Evolutionary conservation across 768 basidiomycete genomes (phyloP), one percentile per base, ranked within the genome.

Genomic region (Calocybe cyanea): DNA sequence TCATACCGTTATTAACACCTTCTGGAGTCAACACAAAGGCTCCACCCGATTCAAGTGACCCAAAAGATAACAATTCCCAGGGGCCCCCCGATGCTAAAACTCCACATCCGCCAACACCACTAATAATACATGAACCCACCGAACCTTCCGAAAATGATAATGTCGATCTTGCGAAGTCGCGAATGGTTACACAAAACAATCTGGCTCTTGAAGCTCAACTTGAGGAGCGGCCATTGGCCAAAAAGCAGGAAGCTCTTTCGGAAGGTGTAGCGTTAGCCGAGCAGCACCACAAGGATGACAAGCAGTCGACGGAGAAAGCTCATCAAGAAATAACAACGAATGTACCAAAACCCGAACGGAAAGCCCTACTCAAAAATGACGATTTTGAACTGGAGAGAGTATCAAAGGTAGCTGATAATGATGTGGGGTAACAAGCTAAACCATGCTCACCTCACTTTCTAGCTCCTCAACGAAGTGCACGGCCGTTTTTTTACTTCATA

Each of bases 401-500:
- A n/a, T 75, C 78, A 48, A 77, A 74, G 66, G 93, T 92, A 56
- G 28, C 13, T 31, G n/a, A 39, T 37, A 32, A 24, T 15, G 41
- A 14, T 13, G 10, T 28, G 50, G 36, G n/a, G 37, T 10, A 49
- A 37, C 33, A 3, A 44, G 37, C n/a, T n/a, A 38, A 37, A 41
- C 6, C 6, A 18, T 14, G 31, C 47, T 38, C 24, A 24, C 41
- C 4, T 33, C 9, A 36, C 8, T 9, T 14, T 7, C 32, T 19
- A 96, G 92, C 73, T 98, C n/a, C 68, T 97, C 35, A 75, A 80
- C 31, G 78, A 85, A 46, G 81, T 97, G 1, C 93, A 97, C 56
- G 64, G 66, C 30, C 77, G 73, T 32, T 98, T 89, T 63, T 97
- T 85, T 56, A 64, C 68, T 21, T 74, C 80, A 6, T 85, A 87